A percentile compares a stretch with the other conserved stretches of the same genome.
Evolutionary conservation across 176 grass and related monocot species (phyloP).

Genomic region (Hyparrhenia diplandra): DNA sequence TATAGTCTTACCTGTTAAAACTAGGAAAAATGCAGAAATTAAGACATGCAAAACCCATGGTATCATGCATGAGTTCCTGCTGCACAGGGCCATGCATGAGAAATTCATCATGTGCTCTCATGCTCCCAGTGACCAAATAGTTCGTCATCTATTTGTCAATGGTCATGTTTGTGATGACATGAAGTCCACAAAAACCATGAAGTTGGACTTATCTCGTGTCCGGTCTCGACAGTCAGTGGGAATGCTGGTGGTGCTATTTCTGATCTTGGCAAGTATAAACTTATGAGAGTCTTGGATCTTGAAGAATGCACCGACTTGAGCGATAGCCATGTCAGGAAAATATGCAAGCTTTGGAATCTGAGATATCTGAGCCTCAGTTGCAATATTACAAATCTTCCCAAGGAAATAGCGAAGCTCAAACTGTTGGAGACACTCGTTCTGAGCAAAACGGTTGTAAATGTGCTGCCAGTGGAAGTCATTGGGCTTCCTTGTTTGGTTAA

Average conservation of each 20-base stretch:
- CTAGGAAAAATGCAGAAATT: no score
- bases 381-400: constrained; percentile 3
- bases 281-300: constrained; percentile 2
- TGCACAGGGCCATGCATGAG: not conserved
- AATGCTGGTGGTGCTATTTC: not conserved
- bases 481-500: not conserved
- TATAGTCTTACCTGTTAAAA: not conserved
- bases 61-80: not conserved
- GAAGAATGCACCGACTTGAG: constrained; percentile 7
- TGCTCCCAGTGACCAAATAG: not conserved
- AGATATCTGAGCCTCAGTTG: constrained; percentile 4
- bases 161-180: not conserved
- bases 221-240: not conserved
- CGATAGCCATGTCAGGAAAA: not conserved
- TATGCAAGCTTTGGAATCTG: constrained; percentile 33
- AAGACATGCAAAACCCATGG: not conserved
- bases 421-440: constrained; percentile 13
- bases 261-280: not conserved
- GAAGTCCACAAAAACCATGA: not conserved
- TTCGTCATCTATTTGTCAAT: not conserved
- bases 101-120: not conserved
- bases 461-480: constrained; percentile 14
- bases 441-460: not conserved
- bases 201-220: not conserved
- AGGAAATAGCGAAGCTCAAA: not conserved